Evolutionary conservation across 176 grass and related monocot genomes (phyloP).

Genomic region (Oryza punctata): DNA sequence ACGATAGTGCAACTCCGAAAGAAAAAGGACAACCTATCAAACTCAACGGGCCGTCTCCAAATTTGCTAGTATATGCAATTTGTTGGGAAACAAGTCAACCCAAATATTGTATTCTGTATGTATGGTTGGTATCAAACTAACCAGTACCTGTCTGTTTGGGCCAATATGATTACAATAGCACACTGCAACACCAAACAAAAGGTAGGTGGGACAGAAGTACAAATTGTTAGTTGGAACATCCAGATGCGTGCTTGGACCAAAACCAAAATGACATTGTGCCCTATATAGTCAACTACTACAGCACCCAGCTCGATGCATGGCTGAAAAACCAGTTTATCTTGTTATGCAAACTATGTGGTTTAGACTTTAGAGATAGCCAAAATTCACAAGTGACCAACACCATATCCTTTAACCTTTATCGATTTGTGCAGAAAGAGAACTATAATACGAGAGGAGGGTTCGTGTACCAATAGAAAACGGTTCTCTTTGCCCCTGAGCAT

Average conservation of each 20-base stretch:
- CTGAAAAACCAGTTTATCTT: neutral
- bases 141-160: conserved; percentile 2
- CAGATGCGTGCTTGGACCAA: neutral
- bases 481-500: too few relatives aligned
- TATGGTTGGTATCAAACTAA: conserved; percentile 31
- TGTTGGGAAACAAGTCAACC: conserved; percentile 4
- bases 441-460: neutral
- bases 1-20: neutral
- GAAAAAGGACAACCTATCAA: neutral
- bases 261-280: conserved; percentile 3
- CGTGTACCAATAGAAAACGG: too few relatives aligned
- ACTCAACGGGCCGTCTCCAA: conserved; percentile 44
- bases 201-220: neutral
- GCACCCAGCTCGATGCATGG: neutral
- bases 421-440: neutral
- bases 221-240: neutral
- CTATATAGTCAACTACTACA: too few relatives aligned
- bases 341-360: neutral
- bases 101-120: conserved; percentile 7
- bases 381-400: neutral
- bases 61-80: conserved; percentile 27
- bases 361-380: too few relatives aligned
- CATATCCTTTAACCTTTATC: neutral
- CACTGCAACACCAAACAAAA: neutral
- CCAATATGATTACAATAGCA: neutral